Conservation (phyloP, 805 yeast genomes). For the Yamadazyma philogaea region DNA sequence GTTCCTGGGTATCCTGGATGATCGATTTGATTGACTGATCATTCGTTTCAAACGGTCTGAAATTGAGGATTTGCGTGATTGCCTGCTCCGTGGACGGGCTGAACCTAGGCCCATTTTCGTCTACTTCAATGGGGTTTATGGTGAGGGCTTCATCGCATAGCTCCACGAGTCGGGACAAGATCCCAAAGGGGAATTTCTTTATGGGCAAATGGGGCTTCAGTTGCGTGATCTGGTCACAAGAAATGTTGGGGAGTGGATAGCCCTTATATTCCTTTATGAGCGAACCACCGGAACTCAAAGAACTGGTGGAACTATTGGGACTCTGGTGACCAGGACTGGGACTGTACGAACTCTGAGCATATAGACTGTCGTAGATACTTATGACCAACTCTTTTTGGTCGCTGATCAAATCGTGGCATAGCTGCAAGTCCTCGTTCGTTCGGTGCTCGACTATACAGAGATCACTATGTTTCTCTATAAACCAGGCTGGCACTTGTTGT, state of each 20-base stretch:
- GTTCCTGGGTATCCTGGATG: conserved; percentile 61
- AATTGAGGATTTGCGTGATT: conserved; percentile 43
- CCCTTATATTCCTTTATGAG: conserved; percentile 55
- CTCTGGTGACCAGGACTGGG: neutral
- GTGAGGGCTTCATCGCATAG: conserved; percentile 72
- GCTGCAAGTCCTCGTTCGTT: conserved; percentile 71
- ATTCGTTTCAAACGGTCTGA: conserved; percentile 49
- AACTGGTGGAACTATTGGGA: conserved; percentile 15
- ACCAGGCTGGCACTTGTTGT: conserved; percentile 89
- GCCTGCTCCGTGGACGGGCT: conserved; percentile 65
- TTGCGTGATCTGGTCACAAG: conserved; percentile 8
- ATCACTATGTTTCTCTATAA: conserved; percentile 89
- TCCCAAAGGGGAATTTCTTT: conserved; percentile 59
- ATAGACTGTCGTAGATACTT: conserved; percentile 41
- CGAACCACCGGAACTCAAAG: conserved; percentile 19
- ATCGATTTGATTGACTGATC: conserved; percentile 64
- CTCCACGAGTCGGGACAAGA: conserved; percentile 54
- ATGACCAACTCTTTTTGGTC: conserved; percentile 63
- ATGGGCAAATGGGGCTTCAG: conserved; percentile 9
- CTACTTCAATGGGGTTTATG: conserved; percentile 52
- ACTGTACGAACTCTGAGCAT: conserved; percentile 17
- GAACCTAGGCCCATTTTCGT: conserved; percentile 30
- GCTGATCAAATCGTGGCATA: conserved; percentile 67
- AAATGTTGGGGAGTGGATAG: conserved; percentile 39
- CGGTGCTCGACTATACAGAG: conserved; percentile 82